These are phyloP conservation scores for Colletotrichum aenigma DNA, from an alignment of 2,329 filamentous ascomycete species.

Conservation along the genomic window DNA sequence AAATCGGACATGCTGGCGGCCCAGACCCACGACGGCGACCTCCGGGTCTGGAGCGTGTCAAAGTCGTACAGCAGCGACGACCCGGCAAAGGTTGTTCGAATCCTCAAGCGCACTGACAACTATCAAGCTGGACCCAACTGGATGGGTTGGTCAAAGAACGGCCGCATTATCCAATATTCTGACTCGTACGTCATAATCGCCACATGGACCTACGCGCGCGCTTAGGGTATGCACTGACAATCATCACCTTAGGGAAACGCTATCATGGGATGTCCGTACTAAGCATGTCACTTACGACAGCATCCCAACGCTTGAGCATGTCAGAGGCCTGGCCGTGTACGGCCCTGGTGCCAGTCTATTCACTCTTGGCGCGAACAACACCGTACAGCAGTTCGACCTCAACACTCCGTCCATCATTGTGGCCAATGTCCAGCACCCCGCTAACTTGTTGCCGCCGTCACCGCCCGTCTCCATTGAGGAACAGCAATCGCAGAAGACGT, in stretches of 20 bases:
- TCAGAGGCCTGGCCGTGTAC: constrained; percentile 84
- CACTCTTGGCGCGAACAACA: constrained; percentile 85
- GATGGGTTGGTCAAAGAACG: constrained; percentile 99
- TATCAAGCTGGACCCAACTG: constrained; percentile 81
- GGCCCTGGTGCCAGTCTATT: constrained; percentile 92
- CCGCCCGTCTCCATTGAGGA: constrained; percentile 83
- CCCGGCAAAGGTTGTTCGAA: constrained; percentile 85
- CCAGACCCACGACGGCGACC: constrained; percentile 88
- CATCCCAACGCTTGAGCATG: constrained; percentile 82
- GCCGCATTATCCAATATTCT: constrained; percentile 89
- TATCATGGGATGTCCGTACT: constrained; percentile 97
- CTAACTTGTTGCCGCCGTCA: constrained; percentile 77
- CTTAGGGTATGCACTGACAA: constrained; percentile 39
- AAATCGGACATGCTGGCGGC: constrained; percentile 98
- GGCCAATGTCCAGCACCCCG: constrained; percentile 84
- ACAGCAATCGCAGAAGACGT: constrained; percentile 57
- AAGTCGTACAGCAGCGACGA: constrained; percentile 77
- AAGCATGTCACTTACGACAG: constrained; percentile 92
- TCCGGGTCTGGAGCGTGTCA: constrained; percentile 95
- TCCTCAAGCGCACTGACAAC: constrained; percentile 80
- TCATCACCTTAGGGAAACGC: constrained; percentile 71
- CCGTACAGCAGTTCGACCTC: constrained; percentile 93
- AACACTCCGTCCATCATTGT: constrained; percentile 83
- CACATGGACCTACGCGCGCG: constrained; percentile 48
- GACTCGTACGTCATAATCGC: constrained; percentile 67